Conservation (phyloP, 164 flowering plant species). For the Litsea cubeba region DNA sequence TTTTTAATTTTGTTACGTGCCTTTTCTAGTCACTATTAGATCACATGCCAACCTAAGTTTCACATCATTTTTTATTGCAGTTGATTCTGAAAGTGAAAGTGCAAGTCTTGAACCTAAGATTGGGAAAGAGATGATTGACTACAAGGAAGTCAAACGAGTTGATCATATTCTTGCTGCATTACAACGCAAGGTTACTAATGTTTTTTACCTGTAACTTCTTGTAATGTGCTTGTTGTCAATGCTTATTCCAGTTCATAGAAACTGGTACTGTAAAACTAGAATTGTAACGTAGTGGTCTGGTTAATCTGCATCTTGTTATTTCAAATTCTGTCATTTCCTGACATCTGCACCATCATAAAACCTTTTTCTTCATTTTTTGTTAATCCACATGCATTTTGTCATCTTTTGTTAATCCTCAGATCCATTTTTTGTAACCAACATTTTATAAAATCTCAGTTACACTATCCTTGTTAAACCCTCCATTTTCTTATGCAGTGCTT, state of each 20-base stretch:
- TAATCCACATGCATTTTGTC: no score
- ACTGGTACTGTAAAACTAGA: not conserved
- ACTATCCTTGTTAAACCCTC: no score
- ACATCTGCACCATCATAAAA: no score
- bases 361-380: no score
- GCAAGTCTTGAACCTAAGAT: slow-evolving; percentile 43
- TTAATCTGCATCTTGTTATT: no score
- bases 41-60: no score
- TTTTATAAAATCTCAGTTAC: no score
- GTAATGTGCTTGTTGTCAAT: not conserved
- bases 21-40: not conserved
- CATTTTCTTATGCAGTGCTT: no score
- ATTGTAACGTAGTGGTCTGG: not conserved
- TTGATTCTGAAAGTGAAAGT: slow-evolving; percentile 65
- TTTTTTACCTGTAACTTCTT: not conserved
- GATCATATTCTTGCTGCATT: slow-evolving; percentile 79
- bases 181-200: slow-evolving; percentile 67
- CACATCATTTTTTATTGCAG: slow-evolving; percentile 25
- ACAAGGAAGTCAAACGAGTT: slow-evolving; percentile 81
- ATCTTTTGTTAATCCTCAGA: no score
- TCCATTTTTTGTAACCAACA: no score
- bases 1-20: not conserved
- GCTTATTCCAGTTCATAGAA: not conserved
- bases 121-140: slow-evolving; percentile 60
- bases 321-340: no score